Conservation (phyloP, 768 basidiomycete genomes). For the Calocybe indica region DNA sequence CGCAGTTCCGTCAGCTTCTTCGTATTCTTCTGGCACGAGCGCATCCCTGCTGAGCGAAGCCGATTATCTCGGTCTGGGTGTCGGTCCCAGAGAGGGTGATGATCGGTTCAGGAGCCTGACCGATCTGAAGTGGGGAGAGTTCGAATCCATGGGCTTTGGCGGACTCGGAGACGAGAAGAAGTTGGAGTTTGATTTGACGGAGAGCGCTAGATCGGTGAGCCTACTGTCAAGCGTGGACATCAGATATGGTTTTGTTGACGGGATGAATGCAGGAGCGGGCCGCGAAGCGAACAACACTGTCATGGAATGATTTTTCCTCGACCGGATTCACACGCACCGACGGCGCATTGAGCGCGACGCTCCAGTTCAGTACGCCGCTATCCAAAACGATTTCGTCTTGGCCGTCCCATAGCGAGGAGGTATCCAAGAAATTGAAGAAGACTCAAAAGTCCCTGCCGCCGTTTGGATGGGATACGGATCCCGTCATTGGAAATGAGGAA, state of each 20-base stretch:
- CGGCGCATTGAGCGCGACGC: constrained; percentile 67
- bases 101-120: constrained; percentile 77
- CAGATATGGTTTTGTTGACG: not conserved
- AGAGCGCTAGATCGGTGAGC: constrained; percentile 66
- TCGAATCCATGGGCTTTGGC: constrained; percentile 80
- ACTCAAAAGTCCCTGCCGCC: constrained; percentile 73
- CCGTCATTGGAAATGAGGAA: constrained; percentile 71
- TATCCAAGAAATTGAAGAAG: constrained; percentile 79
- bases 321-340: constrained; percentile 81
- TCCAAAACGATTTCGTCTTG: constrained; percentile 53
- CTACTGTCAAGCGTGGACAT: not conserved
- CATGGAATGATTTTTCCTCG: constrained; percentile 86
- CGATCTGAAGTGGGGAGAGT: constrained; percentile 89
- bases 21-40: constrained; percentile 35
- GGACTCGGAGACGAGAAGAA: constrained; percentile 56
- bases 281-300: constrained; percentile 76
- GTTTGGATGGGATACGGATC: constrained; percentile 92
- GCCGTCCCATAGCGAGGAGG: constrained; percentile 69
- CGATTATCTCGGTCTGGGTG: constrained; percentile 29
- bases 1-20: constrained; percentile 10
- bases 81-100: constrained; percentile 40
- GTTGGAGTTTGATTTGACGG: constrained; percentile 89
- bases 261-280: constrained; percentile 41
- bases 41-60: constrained; percentile 20
- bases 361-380: constrained; percentile 66